Evolutionary conservation across 2,329 filamentous ascomycete species (phyloP).

Genomic region (Aspergillus puulaauensis): DNA sequence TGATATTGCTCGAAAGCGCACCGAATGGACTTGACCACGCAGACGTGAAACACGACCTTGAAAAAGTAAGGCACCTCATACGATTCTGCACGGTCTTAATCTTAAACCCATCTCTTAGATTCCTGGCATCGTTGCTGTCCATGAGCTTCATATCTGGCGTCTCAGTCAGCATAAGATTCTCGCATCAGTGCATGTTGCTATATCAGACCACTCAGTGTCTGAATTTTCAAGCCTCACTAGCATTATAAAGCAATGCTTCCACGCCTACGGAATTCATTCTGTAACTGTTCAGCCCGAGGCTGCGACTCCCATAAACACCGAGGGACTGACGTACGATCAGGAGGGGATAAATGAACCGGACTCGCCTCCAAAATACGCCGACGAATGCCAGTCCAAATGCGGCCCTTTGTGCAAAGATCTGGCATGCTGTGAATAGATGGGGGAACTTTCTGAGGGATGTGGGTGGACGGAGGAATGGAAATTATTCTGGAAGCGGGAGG

Average conservation of each 20-base stretch:
- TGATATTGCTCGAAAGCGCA: slow-evolving; percentile 67
- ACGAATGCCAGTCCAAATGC: slow-evolving; percentile 54
- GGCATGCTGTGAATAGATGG: slow-evolving; percentile 49
- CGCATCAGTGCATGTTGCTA: slow-evolving; percentile 67
- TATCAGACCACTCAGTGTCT: slow-evolving; percentile 57
- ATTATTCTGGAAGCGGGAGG: background rate
- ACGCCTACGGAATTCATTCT: slow-evolving; percentile 72
- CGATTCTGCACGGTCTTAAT: background rate
- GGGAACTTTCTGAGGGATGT: background rate
- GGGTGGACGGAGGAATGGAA: background rate
- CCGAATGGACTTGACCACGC: slow-evolving; percentile 60
- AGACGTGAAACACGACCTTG: slow-evolving; percentile 68
- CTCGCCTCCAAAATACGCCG: slow-evolving; percentile 19
- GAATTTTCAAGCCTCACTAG: slow-evolving; percentile 62
- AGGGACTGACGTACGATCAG: background rate
- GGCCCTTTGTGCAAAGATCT: slow-evolving; percentile 52
- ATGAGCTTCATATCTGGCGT: slow-evolving; percentile 73
- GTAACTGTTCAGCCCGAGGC: slow-evolving; percentile 69
- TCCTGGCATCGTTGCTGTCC: slow-evolving; percentile 64
- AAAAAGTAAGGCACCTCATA: slow-evolving; percentile 36
- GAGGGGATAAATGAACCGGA: slow-evolving; percentile 7
- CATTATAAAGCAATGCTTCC: slow-evolving; percentile 66
- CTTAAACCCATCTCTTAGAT: slow-evolving; percentile 48
- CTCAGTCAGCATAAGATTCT: slow-evolving; percentile 69
- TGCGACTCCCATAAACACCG: slow-evolving; percentile 15